phyloP scores from a whole-genome alignment of 495 filamentous ascomycete species.

The Aspergillus biplanus region DNA sequence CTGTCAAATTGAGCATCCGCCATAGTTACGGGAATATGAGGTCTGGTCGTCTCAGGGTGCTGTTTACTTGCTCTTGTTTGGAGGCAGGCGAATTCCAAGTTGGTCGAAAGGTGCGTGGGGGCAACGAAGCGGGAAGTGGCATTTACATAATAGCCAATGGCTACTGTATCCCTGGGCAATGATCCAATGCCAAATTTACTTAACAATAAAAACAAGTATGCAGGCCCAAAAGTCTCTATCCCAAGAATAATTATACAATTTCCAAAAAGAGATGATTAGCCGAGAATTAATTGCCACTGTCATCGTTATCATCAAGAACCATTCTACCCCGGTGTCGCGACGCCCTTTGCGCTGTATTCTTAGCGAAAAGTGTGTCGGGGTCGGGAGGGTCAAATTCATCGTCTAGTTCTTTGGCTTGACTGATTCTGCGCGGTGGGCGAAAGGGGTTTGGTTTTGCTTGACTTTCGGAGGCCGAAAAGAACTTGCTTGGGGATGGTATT shows the following conservation, averaged over 20 bases:
- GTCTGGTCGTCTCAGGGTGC: constrained; percentile 23
- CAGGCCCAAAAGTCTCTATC: not conserved
- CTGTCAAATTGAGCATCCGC: constrained; percentile 63
- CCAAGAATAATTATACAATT: constrained; percentile 1
- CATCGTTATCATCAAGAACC: constrained; percentile 38
- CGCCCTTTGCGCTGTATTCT: constrained; percentile 10
- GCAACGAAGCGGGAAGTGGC: constrained; percentile 26
- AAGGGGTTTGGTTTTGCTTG: constrained; percentile 18
- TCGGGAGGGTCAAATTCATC: constrained; percentile 31
- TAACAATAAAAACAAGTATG: not conserved
- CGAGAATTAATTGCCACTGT: constrained; percentile 33
- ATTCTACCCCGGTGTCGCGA: constrained; percentile 26
- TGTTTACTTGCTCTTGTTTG: constrained; percentile 28
- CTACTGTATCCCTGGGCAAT: not conserved
- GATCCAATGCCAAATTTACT: no score
- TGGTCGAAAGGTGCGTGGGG: constrained; percentile 45
- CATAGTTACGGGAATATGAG: constrained; percentile 40
- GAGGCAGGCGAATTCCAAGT: constrained; percentile 23
- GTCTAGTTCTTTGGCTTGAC: constrained; percentile 21
- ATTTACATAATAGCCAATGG: constrained; percentile 15
- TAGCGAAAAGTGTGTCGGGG: constrained; percentile 27
- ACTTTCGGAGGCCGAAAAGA: constrained; percentile 15
- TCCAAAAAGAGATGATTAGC: not conserved
- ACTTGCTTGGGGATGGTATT: constrained; percentile 15
- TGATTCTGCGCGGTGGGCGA: constrained; percentile 27